A percentile compares a stretch with the other conserved stretches of the same genome.
phyloP scores from a whole-genome alignment of 176 grass and related monocot genomes.

The Carex kokanica region DNA sequence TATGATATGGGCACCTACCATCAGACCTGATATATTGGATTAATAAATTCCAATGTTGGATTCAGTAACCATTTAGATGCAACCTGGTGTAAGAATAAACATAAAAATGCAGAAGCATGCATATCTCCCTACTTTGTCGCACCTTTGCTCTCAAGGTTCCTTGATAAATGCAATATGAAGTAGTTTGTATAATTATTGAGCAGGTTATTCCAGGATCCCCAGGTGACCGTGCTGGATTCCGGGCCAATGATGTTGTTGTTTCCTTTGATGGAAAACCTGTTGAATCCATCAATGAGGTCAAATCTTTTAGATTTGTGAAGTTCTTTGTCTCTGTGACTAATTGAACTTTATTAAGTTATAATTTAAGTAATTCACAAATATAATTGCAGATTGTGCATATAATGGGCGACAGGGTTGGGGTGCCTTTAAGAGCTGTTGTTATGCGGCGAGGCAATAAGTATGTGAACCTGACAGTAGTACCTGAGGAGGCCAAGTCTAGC shows the following conservation, averaged over 20 bases:
- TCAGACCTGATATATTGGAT: neutral
- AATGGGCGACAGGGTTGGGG: slow-evolving; percentile 62
- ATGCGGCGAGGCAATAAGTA: slow-evolving; percentile 38
- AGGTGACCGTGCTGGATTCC: slow-evolving; percentile 67
- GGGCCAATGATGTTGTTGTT: slow-evolving; percentile 58
- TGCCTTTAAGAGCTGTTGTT: slow-evolving; percentile 55
- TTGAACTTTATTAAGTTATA: neutral
- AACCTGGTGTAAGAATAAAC: neutral
- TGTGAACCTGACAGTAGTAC: slow-evolving; percentile 50
- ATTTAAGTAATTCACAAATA: slow-evolving; percentile 7
- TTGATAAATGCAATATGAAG: neutral
- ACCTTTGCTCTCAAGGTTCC: neutral
- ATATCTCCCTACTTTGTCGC: neutral
- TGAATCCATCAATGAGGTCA: slow-evolving; percentile 69
- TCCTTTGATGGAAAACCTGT: slow-evolving; percentile 69
- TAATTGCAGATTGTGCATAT: slow-evolving; percentile 64
- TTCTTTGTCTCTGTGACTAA: neutral
- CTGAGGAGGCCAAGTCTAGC: slow-evolving; percentile 59
- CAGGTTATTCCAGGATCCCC: slow-evolving; percentile 83
- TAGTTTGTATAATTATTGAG: slow-evolving; percentile 24
- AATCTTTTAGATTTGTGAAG: neutral
- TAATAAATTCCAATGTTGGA: neutral
- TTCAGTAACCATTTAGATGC: neutral
- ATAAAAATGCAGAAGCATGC: neutral
- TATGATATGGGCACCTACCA: neutral